Evolutionary conservation across 345 rosid genomes (phyloP).

Genomic region (Sisymbrium irio): DNA sequence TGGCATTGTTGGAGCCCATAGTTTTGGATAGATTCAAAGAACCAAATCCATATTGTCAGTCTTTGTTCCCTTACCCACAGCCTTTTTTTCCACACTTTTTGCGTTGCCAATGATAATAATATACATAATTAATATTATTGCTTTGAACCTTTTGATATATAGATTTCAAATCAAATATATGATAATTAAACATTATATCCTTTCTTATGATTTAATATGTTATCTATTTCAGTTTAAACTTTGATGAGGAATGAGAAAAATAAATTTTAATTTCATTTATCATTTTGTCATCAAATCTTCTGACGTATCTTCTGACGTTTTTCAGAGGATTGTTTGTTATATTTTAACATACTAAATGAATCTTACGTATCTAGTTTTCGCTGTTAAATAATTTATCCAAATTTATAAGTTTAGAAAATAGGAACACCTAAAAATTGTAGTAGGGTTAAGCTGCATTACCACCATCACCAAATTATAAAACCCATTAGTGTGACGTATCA

Average conservation of each 20-base stretch:
- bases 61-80: conserved; percentile 25
- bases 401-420: not conserved
- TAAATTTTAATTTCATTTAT: not conserved
- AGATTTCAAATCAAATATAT: not conserved
- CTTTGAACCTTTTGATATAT: not conserved
- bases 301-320: conserved; percentile 26
- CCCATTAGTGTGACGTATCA: conserved; percentile 7
- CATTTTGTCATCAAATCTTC: conserved; percentile 27
- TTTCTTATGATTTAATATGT: not conserved
- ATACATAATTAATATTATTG: not conserved
- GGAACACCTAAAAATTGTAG: not conserved
- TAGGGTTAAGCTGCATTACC: not conserved
- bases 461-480: not conserved
- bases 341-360: not conserved
- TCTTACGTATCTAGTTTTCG: not conserved
- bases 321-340: not conserved
- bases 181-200: conserved; percentile 1
- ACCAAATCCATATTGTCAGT: conserved; percentile 5
- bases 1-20: conserved; percentile 12
- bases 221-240: not conserved
- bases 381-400: not conserved
- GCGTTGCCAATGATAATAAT: not conserved
- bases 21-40: conserved; percentile 8
- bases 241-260: not conserved
- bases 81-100: not conserved